Evolutionary conservation across 345 rosid species (phyloP), one percentile per base, ranked within the genome.

Genomic region (Brassica rapa): DNA sequence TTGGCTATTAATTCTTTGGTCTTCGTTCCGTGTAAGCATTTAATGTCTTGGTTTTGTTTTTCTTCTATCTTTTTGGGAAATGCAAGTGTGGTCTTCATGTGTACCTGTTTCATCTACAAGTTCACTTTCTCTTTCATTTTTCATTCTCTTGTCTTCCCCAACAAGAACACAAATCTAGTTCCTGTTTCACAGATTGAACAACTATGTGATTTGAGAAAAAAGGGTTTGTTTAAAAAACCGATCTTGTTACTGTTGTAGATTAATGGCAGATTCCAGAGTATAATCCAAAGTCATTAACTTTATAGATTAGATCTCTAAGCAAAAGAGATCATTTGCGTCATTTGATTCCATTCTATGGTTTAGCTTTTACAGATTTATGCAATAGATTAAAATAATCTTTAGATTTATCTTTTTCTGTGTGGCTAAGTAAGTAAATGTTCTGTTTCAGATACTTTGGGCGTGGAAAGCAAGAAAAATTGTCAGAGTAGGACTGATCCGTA

Each of bases 21-120:
- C 82, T 79, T 73, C 43, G 46, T 67, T 73, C 39, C 78, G 57
- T 72, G 82, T 73, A 79, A 79, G 82, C 77, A 79, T 66, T 79
- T 32, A 73, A 66, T 79, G 64, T 67, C 33, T 43, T 32, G 4
- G 61, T 68, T 62, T 14, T 70, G 8, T 10, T 71, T 69, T 37
- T 10, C 5, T 78, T 59, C 46, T 39, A 72, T 78, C 77, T 66
- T 39, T 66, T 66, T 79, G 82, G 82, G 82, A 73, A 59, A 10
- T 61, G 82, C 64, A 68, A 32, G 65, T 73, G 64, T 79, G 68
- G 73, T 72, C 51, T 16, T 67, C 57, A 6, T 79, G 67, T 71
- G 67, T 39, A 2, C n/a, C 16, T 65, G 73, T 67, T 60, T 73
- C 49, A 60, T 16, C 23, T 33, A 3, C 8, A n/a, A 64, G 8